Base-by-base conservation (phyloP, 768 basidiomycete species). In the Kwoniella mangroviensis region DNA sequence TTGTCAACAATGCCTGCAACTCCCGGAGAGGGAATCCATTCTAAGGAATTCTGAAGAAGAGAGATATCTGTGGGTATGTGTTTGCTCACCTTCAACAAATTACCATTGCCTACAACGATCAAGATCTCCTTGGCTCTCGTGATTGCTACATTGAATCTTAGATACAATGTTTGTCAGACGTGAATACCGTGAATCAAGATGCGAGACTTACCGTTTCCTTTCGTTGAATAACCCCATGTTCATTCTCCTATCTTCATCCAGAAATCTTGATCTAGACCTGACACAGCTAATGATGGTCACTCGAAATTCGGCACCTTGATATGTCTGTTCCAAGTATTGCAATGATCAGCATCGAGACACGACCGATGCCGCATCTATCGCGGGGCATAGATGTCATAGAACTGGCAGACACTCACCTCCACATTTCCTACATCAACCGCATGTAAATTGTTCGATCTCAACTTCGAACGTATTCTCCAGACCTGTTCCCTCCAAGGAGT, bases 401-500 rank as follows among this genome's bases (percentile, higher is more conserved):
- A 52, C 12, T 24, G 40, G 10, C 24, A 28, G 17, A 17, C 22
- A 54, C 72, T 55, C 19, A 73, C 77, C 67, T 83, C 82, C 15
- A 84, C 81, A 34, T 81, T 80, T 0, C 84, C 84, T 43, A 84
- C 83, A 59, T 84, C 80, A 12, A 84, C 80, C 26, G 72, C 79
- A 3, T 74, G 71, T 3, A 81, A 63, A 0, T 73, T 71, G 1
- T 60, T 53, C 17, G 68, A 61, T 5, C 84, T 62, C 4, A 84
- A 68, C 3, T 68, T 72, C 1, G 78, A 65, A 56, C 84, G 82
- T 7, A 83, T 62, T 15, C 79, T 65, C 82, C 83, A 84, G 0
- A 84, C 83, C 68, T 84, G 83, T 68, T 84, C 83, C 28, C 84
- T 59, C 76, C 82, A 84, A 3, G 83, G 83, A 0, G 79, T 78